These are phyloP conservation scores for Tricholoma saponaceum DNA, from an alignment of 768 basidiomycete species.

Conservation along the genomic window DNA sequence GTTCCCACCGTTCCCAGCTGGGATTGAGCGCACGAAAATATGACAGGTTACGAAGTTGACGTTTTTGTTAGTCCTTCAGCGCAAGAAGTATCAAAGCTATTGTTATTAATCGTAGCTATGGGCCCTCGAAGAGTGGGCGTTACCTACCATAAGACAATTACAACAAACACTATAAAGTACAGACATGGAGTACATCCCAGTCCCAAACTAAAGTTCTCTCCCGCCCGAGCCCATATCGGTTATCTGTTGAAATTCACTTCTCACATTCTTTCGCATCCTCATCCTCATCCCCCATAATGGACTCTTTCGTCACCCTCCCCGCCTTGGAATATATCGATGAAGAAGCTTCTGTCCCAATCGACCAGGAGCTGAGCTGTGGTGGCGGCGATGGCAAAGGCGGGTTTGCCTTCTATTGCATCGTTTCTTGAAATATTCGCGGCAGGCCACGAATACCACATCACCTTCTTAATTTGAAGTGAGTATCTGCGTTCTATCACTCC, in stretches of 20 bases:
- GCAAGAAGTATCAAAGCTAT: not conserved
- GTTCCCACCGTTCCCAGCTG: too few species aligned
- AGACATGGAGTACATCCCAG: not conserved
- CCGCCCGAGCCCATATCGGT: not conserved
- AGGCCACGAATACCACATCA: not conserved
- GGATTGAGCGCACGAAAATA: too few species aligned
- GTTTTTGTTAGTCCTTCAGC: not conserved
- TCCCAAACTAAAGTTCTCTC: not conserved
- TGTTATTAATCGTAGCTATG: not conserved
- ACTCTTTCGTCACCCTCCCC: not conserved
- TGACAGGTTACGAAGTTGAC: too few species aligned
- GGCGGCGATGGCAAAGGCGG: not conserved
- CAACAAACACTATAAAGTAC: not conserved
- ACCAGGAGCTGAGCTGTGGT: not conserved
- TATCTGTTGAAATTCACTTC: not conserved
- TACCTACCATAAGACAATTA: not conserved
- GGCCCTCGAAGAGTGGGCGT: not conserved
- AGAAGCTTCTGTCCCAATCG: not conserved
- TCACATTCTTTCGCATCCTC: not conserved
- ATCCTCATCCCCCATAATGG: not conserved
- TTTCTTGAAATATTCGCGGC: not conserved
- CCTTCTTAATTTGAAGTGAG: not conserved
- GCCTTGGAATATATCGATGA: not conserved
- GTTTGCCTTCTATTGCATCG: not conserved
- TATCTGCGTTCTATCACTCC: not conserved